Evolutionary conservation across 2,329 filamentous ascomycete species (phyloP).

Genomic region (Botrytis medusae): DNA sequence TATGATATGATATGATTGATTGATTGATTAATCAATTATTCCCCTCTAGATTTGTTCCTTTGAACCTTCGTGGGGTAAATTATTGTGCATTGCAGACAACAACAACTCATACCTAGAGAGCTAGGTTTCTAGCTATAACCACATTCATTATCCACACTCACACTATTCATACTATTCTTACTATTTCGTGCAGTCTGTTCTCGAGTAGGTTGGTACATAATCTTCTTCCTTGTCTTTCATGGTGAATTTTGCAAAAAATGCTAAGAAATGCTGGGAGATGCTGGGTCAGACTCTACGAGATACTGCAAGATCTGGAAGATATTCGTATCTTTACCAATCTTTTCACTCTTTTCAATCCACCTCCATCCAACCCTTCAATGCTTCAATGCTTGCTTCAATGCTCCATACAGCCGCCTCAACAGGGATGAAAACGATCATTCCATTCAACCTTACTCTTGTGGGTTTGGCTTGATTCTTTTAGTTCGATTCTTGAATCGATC

Average conservation of each 20-base stretch:
- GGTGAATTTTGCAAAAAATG: neutral
- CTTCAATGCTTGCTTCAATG: neutral
- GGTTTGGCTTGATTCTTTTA: neutral
- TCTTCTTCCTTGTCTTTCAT: neutral
- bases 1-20: neutral
- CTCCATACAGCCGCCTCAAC: slow-evolving; percentile 10
- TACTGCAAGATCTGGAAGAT: neutral
- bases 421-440: slow-evolving; percentile 5
- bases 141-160: neutral
- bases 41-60: neutral
- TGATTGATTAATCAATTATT: neutral
- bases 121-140: neutral
- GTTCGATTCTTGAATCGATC: slow-evolving; percentile 7
- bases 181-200: neutral
- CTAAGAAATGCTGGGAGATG: neutral
- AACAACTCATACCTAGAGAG: neutral
- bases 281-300: neutral
- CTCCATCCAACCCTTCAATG: neutral
- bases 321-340: neutral
- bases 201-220: slow-evolving; percentile 1
- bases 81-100: neutral
- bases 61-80: slow-evolving; percentile 8
- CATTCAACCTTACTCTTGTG: slow-evolving; percentile 12
- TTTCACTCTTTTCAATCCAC: neutral
- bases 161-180: neutral